Conservation (phyloP, 306 rosid species). For the Lithocarpus polystachyus region DNA sequence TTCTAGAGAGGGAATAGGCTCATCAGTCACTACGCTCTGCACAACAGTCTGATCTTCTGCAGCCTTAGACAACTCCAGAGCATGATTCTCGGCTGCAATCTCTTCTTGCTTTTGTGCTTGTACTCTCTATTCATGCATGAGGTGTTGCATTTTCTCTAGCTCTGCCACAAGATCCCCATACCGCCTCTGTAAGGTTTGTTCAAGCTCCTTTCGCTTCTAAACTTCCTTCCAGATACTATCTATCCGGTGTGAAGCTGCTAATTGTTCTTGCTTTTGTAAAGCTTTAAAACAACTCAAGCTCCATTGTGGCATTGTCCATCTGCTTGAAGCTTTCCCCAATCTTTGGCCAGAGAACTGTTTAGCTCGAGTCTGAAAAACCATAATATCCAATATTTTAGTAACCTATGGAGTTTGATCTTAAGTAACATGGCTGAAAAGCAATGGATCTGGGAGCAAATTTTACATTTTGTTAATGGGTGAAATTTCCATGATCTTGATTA, state of each 20-base stretch:
- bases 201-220: conserved; percentile 80
- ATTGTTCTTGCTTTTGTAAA: conserved; percentile 74
- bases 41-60: conserved; percentile 27
- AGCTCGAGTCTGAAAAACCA: conserved; percentile 50
- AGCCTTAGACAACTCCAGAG: conserved; percentile 35
- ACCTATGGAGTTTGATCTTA: not conserved
- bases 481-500: not conserved
- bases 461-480: not conserved
- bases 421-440: conserved; percentile 2
- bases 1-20: conserved; percentile 17
- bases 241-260: conserved; percentile 76
- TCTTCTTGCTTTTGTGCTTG: conserved; percentile 53
- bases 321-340: conserved; percentile 78
- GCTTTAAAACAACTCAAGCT: conserved; percentile 86
- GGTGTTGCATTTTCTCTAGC: conserved; percentile 44
- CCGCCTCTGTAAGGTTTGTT: conserved; percentile 59
- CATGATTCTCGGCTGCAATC: conserved; percentile 37
- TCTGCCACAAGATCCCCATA: conserved; percentile 64
- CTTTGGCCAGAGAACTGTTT: conserved; percentile 76
- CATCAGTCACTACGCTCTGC: conserved; percentile 26
- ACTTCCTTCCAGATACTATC: conserved; percentile 69
- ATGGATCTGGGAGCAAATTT: not conserved
- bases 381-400: conserved; percentile 9
- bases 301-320: conserved; percentile 79
- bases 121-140: conserved; percentile 41